These are phyloP conservation scores for Erysimum cheiri DNA, from an alignment of 441 rosid species.

Conservation along the genomic window DNA sequence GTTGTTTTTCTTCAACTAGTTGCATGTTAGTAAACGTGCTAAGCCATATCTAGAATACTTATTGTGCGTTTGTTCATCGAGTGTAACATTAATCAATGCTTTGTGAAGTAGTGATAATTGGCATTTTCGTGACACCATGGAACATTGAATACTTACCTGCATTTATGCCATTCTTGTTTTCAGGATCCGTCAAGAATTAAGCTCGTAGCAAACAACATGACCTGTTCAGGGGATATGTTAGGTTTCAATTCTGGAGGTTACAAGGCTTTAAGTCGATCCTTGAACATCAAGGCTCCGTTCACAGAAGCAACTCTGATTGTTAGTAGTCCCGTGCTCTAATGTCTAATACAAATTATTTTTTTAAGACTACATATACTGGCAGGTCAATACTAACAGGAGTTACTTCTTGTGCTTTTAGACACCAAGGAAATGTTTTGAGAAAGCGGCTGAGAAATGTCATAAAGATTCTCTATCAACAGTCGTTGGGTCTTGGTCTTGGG, in stretches of 20 bases:
- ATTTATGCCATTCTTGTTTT: no score
- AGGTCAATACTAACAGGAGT: constrained; percentile 14
- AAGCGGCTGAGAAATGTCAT: constrained; percentile 91
- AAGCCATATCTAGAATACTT: no score
- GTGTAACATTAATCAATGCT: no score
- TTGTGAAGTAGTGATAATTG: no score
- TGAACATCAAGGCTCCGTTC: constrained; percentile 90
- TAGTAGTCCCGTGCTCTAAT: constrained; percentile 45
- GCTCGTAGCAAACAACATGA: constrained; percentile 92
- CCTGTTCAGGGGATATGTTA: constrained; percentile 83
- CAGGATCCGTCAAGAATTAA: no score
- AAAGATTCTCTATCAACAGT: constrained; percentile 74
- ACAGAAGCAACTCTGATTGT: constrained; percentile 95
- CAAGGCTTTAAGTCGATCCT: constrained; percentile 70
- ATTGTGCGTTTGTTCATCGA: no score
- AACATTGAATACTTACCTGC: no score
- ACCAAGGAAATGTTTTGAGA: constrained; percentile 90
- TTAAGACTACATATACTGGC: constrained; percentile 31
- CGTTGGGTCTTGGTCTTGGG: constrained; percentile 98
- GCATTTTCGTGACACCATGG: no score
- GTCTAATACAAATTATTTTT: constrained; percentile 23
- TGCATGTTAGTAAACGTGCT: no score
- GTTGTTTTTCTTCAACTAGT: no score
- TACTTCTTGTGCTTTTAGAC: constrained; percentile 56
- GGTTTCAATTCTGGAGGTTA: constrained; percentile 93